Base-by-base conservation (phyloP, 495 filamentous ascomycete genomes). In the Penicillium roqueforti region DNA sequence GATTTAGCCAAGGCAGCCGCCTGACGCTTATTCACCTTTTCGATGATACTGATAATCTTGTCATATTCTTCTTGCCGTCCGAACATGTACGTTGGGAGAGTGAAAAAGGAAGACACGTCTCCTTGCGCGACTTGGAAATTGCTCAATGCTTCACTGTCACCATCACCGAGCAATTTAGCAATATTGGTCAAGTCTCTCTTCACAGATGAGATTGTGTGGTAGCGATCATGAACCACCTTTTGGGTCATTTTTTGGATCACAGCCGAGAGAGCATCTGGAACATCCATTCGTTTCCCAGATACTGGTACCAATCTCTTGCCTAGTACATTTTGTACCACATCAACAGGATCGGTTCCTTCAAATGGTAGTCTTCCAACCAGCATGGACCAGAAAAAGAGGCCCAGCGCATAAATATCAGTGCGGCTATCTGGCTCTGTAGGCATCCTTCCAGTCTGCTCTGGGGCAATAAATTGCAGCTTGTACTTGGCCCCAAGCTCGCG, bases 161-260 rank as follows among this genome's bases (percentile, higher is more conserved):
- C 90, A 60, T 87, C 83, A 4, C 80, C 82, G 16, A 96, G 74
- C 26, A 93, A 69, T 59, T 84, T 77, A 43, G 85, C 80, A 3
- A 95, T 81, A 54, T 82, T 73, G 8, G 79, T 61, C 40, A 96
- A 69, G 59, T 96, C 91, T 58, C 89, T 74, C 53, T 87, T 88
- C 14, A 95, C 78, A 3, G 90, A 90, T 36, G 85, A 87, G 4
- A 87, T 84, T 3, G 89, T 92, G 61, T 92, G 81, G 63, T 96
- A 96, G 9, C 91, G 80, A 40, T 95, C 90, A 44, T 82, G 81
- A 18, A 92, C 86, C 26, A 83, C 85, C 62, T 92, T 95, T 43
- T 88, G 82, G 0, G 90, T 93, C 85, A 93, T 95, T 65, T 89
- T 92, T 57, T 91, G 86, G 38, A 96, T 87, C 7, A 96, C 87